Base-by-base conservation (phyloP, 495 filamentous ascomycete species). In the Cladorrhinum samala region DNA sequence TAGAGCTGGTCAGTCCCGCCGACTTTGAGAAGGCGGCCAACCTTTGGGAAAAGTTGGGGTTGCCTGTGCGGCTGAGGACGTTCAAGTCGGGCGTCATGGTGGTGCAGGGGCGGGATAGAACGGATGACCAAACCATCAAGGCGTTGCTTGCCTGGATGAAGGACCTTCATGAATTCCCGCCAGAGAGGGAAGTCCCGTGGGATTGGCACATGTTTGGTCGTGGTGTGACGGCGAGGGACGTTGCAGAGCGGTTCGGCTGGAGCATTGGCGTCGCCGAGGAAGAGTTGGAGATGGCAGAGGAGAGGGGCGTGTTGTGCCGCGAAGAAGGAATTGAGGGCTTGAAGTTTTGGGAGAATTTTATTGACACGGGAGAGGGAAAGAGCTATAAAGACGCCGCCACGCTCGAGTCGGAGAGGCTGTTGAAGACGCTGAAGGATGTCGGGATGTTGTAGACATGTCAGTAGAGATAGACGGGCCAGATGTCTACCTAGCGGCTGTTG, bases 251-350 rank as follows among this genome's bases (percentile, higher is more conserved):
- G 46, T 99, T 99, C 71, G 89, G 91, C 19, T 99, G 93, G 93
- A 97, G 93, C 66, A 86, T 99, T 14, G 94, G 94, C n/a, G 93
- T 99, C 18, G 94, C 93, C 3, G 83, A 82, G 49, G 94, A 97
- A 64, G 94, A 97, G 68, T 70, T 99, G 25, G 91, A 96, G 69
- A 96, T 97, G 93, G 93, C 93, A 5, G 91, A 90, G 66, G 88
- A 94, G 67, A 83, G 79, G 57, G 93, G 94, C 0, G 80, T 83
- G 11, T 67, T 95, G 19, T 93, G 89, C 65, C 81, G 89, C 50
- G 89, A 95, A 61, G 88, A 89, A 56, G 80, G 89, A 5, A 81
- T 92, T 25, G 89, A 93, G 64, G 89, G 89, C 1, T 64, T 90
- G 36, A 80, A 81, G 55, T 95, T 88, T 59, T 95, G 89, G 89